Conservation (phyloP, 2,329 filamentous ascomycete genomes). For the Aspergillus floridensis region DNA sequence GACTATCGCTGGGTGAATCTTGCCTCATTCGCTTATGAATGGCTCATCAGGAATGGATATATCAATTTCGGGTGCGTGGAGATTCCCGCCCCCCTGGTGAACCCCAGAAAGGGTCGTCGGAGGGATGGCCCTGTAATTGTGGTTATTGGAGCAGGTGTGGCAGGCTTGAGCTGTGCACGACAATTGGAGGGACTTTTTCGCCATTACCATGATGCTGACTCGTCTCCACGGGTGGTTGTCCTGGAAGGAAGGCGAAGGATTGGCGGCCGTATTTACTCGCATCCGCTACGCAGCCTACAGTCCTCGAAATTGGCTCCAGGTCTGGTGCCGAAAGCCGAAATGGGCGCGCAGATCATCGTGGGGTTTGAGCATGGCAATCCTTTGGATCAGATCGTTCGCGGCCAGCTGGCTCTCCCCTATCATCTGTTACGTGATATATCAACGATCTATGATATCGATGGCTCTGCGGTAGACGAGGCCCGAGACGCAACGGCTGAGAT, state of each 20-base stretch:
- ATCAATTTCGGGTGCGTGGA: conserved; percentile 95
- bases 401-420: conserved; percentile 83
- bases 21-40: conserved; percentile 85
- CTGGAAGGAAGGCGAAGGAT: conserved; percentile 84
- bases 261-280: conserved; percentile 91
- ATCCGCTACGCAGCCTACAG: conserved; percentile 61
- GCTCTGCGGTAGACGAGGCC: conserved; percentile 66
- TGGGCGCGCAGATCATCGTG: conserved; percentile 97
- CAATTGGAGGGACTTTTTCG: conserved; percentile 83
- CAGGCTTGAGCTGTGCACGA: conserved; percentile 85
- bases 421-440: conserved; percentile 76
- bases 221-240: conserved; percentile 69
- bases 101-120: conserved; percentile 42
- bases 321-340: conserved; percentile 78
- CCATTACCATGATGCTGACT: conserved; percentile 71
- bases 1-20: conserved; percentile 86
- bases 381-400: conserved; percentile 83
- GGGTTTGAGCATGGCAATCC: conserved; percentile 96
- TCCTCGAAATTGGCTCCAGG: conserved; percentile 50
- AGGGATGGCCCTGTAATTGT: conserved; percentile 69
- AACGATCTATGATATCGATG: conserved; percentile 76
- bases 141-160: conserved; percentile 90
- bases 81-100: conserved; percentile 51
- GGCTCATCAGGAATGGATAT: conserved; percentile 85
- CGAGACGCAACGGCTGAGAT: conserved; percentile 83